phyloP scores from a whole-genome alignment of 129 eudicot species.

The sunflower (Helianthus annuus) region HanXRQr2.0-SUNRISE NC_035440.2:6820839-6821338 shows the following conservation, averaged over 20 bases:
- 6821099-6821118: conserved; percentile 40
- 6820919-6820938: too few relatives aligned
- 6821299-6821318: conserved; percentile 12
- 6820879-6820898: too few relatives aligned
- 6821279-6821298: not conserved
- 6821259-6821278: conserved; percentile 87
- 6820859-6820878: too few relatives aligned
- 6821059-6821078: conserved; percentile 38
- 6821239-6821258: conserved; percentile 98
- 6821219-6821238: conserved; percentile 91
- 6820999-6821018: not conserved
- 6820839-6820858: too few relatives aligned
- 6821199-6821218: conserved; percentile 86
- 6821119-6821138: conserved; percentile 8
- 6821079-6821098: conserved; percentile 17
- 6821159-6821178: conserved; percentile 8
- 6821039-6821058: conserved; percentile 11
- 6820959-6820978: too few relatives aligned
- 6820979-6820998: too few relatives aligned
- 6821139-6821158: conserved; percentile 25
- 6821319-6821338: not conserved
- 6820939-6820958: too few relatives aligned
- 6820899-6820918: too few relatives aligned
- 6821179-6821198: conserved; percentile 45
- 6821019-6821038: not conserved